phyloP scores from a whole-genome alignment of 768 basidiomycete genomes.

The Tulasnella sp. region DNA sequence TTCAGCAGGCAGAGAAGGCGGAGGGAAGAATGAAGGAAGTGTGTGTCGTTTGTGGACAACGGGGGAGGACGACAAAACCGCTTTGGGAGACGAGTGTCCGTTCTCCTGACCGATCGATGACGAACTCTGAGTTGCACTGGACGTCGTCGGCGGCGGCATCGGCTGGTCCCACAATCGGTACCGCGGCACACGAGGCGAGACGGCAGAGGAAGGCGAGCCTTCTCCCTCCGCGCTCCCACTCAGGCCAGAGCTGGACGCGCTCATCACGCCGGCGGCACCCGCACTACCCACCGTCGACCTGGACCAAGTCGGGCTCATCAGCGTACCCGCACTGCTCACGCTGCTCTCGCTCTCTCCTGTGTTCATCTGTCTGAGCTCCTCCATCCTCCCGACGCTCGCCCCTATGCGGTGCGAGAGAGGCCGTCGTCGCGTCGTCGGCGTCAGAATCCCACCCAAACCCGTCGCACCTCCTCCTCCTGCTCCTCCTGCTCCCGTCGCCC shows the following conservation, averaged over 20 bases:
- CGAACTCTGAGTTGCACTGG: neutral
- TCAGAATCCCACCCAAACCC: neutral
- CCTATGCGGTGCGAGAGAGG: neutral
- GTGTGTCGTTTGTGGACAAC: neutral
- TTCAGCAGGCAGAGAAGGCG: neutral
- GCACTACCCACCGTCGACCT: neutral
- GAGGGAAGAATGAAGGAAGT: neutral
- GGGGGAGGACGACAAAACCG: neutral
- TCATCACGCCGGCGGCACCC: neutral
- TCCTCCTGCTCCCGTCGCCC: neutral
- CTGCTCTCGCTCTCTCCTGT: neutral
- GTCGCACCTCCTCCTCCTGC: neutral
- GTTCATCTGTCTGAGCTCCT: neutral
- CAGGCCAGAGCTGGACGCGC: neutral
- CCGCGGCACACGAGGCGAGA: neutral
- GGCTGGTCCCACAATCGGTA: constrained; percentile 9
- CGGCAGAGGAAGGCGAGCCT: neutral
- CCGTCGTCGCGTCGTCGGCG: neutral
- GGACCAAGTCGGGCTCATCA: neutral
- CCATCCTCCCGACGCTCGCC: neutral
- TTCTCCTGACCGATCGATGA: neutral
- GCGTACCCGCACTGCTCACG: neutral
- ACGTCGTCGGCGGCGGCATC: neutral
- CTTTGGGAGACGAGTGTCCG: neutral
- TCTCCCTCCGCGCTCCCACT: neutral